Evolutionary conservation across 208 protist species (phyloP).

Genomic region (Chromosphaera perkinsii): DNA sequence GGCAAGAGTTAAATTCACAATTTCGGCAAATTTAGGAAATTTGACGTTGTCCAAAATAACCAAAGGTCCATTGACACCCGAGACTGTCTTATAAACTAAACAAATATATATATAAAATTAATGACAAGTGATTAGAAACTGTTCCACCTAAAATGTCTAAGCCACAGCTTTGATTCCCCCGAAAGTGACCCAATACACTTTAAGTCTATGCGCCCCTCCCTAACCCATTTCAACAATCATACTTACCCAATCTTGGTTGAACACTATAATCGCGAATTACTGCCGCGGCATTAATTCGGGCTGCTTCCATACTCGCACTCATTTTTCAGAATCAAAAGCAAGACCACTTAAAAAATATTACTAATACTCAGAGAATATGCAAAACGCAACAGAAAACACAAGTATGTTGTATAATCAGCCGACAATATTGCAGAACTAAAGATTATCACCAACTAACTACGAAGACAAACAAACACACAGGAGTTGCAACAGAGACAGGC

Average conservation of each 20-base stretch:
- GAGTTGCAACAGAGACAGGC: no score
- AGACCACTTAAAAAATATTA: no score
- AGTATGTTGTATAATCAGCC: no score
- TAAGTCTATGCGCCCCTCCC: neutral
- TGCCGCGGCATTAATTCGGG: slow-evolving; percentile 54
- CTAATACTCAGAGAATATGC: no score
- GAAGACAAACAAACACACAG: no score
- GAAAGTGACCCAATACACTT: neutral
- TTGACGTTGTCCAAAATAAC: slow-evolving; percentile 99
- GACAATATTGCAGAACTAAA: no score
- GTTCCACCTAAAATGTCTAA: no score
- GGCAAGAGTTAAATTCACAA: slow-evolving; percentile 96
- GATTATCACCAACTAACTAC: no score
- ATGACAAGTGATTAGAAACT: neutral
- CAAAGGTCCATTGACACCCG: slow-evolving; percentile 97
- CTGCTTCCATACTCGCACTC: no score
- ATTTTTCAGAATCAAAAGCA: no score
- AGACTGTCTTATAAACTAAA: slow-evolving; percentile 95
- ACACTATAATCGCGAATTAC: slow-evolving; percentile 59
- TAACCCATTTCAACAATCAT: neutral
- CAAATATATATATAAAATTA: neutral
- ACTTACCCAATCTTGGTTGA: slow-evolving; percentile 54
- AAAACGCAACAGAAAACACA: no score
- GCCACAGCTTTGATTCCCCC: no score
- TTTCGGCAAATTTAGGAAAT: slow-evolving; percentile 96